Evolutionary conservation across 2,329 filamentous ascomycete genomes (phyloP).

Genomic region (Coleophoma crateriformis): DNA sequence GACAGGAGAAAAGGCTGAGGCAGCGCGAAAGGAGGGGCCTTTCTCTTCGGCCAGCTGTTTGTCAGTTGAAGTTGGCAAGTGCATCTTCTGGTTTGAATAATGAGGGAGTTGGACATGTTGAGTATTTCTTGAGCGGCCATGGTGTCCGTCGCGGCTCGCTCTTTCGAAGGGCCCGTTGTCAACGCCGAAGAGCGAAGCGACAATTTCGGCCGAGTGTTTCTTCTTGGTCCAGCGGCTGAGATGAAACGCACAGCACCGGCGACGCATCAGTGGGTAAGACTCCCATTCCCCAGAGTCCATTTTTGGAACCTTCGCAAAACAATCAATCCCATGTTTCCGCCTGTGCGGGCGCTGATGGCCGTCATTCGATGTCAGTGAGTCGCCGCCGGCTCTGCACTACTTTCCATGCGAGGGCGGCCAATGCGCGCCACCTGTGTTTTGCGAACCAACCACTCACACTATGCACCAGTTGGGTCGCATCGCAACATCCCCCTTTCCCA

Average conservation of each 20-base stretch:
- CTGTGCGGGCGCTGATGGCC: background rate
- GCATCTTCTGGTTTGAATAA: too few species aligned
- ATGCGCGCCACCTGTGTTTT: too few species aligned
- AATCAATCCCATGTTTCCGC: background rate
- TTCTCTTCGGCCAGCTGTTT: too few species aligned
- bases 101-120: too few species aligned
- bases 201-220: background rate
- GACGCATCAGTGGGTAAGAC: background rate
- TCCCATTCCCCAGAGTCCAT: background rate
- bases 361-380: background rate
- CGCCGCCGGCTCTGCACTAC: too few species aligned
- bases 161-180: too few species aligned
- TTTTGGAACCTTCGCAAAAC: background rate
- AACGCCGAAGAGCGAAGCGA: background rate
- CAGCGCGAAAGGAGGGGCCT: too few species aligned
- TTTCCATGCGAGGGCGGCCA: too few species aligned
- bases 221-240: background rate
- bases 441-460: too few species aligned
- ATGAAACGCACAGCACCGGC: background rate
- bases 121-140: too few species aligned
- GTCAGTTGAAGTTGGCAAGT: background rate
- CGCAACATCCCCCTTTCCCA: constrained; percentile 1
- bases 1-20: too few species aligned
- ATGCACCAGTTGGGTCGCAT: constrained; percentile 1
- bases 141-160: background rate